Base-by-base conservation (phyloP, 1,284 basidiomycete species). In the Leccinum pachyderme region DNA sequence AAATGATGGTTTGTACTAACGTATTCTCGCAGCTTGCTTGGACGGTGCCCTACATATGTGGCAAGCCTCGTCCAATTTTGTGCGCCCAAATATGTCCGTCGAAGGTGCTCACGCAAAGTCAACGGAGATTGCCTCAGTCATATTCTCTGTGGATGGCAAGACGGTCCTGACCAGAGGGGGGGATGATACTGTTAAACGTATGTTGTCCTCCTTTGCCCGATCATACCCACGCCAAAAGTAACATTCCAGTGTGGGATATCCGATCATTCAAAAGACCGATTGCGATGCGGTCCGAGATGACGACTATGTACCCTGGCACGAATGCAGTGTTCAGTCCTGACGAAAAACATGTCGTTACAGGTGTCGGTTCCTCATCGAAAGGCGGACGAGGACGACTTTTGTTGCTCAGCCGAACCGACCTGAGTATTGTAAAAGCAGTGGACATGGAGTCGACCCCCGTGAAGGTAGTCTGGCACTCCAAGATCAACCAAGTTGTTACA, bases 11-110 rank as follows among this genome's bases (percentile, higher is more conserved):
- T 52, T 50, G 51, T 54, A 53, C 57, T 53, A 24, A 32, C 15
- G 33, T 35, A 18, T 61, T 33, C 57, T 48, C 54, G 53, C 56
- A 94, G 93, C 85, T 27, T 95, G 94, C 63, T 69, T 89, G 58
- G 97, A 99, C 70, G 97, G 97, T 6, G 86, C 93, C 6, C 66
- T 99, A 57, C 92, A 96, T 69, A 79, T 97, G 70, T 99, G 97
- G 97, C 85, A 91, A 61, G 82, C 92, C n/a, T 87, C 79, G 47
- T 89, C 89, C 31, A 99, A 96, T 72, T 94, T 93, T 68, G 91
- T 93, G 18, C 81, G 95, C 59, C 95, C 97, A 8, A 91, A 88
- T 63, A 81, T 89, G 76, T 83, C 84, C 2, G 83, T 92, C 53
- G 94, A 97, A 68, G 83, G 80, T 29, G 96, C 96, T 3, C 97